Conservation (phyloP, 2,329 filamentous ascomycete species). For the Ophiosphaerella herpotricha region DNA sequence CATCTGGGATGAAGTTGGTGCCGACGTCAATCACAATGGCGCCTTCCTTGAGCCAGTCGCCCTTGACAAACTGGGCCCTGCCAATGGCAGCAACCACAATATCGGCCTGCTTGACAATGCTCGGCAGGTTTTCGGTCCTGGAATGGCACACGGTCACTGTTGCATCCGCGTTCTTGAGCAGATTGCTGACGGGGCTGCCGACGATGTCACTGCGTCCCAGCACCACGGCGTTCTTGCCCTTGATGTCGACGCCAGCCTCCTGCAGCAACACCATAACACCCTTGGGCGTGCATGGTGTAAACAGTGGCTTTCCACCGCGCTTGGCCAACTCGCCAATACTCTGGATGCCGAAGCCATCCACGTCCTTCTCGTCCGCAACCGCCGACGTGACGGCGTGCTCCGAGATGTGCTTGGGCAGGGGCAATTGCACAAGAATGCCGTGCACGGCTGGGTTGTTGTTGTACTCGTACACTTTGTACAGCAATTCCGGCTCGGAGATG, state of each 20-base stretch:
- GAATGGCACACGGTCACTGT: constrained; percentile 98
- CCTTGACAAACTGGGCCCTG: constrained; percentile 83
- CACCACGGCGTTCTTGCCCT: constrained; percentile 92
- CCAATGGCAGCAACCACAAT: constrained; percentile 93
- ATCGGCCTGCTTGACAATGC: constrained; percentile 81
- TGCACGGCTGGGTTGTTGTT: constrained; percentile 88
- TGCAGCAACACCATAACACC: constrained; percentile 92
- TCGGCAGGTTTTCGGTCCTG: constrained; percentile 73
- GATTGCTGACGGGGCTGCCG: constrained; percentile 92
- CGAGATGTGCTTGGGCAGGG: constrained; percentile 84
- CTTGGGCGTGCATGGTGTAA: constrained; percentile 94
- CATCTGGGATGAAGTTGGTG: constrained; percentile 91
- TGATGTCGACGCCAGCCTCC: constrained; percentile 79
- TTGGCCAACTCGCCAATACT: constrained; percentile 98
- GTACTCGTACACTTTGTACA: constrained; percentile 77
- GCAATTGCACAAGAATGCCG: constrained; percentile 92
- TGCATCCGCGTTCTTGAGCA: constrained; percentile 92
- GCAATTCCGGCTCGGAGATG: constrained; percentile 81
- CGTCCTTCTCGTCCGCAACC: constrained; percentile 92
- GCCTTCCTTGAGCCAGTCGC: constrained; percentile 92
- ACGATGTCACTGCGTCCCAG: constrained; percentile 96
- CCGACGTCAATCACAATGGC: constrained; percentile 97
- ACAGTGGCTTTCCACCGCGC: constrained; percentile 84
- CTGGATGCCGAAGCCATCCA: constrained; percentile 90
- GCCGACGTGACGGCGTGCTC: constrained; percentile 90